Conservation (phyloP, 2,329 filamentous ascomycete genomes). For the Calonectria fujianensis region DNA sequence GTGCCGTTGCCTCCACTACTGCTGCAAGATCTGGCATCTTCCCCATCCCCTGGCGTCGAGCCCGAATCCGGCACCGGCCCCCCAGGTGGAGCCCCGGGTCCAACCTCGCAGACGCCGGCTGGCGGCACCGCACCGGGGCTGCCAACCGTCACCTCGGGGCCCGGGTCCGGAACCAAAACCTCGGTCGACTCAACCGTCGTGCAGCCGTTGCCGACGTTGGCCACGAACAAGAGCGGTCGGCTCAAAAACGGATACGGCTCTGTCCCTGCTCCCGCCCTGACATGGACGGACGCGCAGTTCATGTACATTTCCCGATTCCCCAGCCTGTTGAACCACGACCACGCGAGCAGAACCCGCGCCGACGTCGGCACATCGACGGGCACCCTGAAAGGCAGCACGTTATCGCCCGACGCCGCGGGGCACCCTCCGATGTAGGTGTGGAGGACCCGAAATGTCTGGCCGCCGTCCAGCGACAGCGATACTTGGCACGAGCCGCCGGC, state of each 20-base stretch:
- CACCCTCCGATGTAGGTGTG: constrained; percentile 60
- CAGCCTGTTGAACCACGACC: constrained; percentile 78
- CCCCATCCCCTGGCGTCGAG: neutral
- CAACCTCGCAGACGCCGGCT: constrained; percentile 36
- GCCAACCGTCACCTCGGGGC: constrained; percentile 66
- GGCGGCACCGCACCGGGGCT: constrained; percentile 39
- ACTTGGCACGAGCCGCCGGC: constrained; percentile 79
- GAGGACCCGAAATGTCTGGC: constrained; percentile 73
- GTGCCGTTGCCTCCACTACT: neutral
- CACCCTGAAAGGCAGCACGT: constrained; percentile 68
- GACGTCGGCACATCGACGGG: constrained; percentile 70
- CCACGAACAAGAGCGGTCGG: constrained; percentile 79
- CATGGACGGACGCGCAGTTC: constrained; percentile 79
- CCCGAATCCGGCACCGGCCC: constrained; percentile 6
- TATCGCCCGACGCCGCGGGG: constrained; percentile 53
- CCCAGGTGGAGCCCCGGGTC: neutral
- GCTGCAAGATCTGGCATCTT: neutral
- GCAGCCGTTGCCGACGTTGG: constrained; percentile 77
- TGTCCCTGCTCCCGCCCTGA: constrained; percentile 54
- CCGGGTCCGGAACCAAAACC: constrained; percentile 78
- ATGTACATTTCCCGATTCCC: constrained; percentile 83
- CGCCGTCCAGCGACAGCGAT: constrained; percentile 77
- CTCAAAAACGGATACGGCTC: constrained; percentile 47
- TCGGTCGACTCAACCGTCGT: constrained; percentile 72
- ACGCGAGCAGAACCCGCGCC: constrained; percentile 71